phyloP scores from a whole-genome alignment of 2,329 filamentous ascomycete genomes.

The Pseudomassariella vexata region DNA sequence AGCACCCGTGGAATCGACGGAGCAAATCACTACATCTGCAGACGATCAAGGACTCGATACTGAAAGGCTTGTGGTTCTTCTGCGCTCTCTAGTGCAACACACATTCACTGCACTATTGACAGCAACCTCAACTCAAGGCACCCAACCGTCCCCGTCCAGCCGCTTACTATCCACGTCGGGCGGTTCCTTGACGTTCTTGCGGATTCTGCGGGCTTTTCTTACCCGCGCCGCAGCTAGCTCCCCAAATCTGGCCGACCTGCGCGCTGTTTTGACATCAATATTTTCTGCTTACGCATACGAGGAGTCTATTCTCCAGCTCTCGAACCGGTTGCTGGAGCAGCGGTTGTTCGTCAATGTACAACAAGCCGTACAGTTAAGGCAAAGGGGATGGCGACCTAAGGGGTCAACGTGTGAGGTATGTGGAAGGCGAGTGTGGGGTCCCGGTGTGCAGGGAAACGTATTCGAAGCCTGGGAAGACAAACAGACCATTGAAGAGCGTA shows the following conservation, averaged over 20 bases:
- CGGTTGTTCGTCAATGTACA: constrained; percentile 82
- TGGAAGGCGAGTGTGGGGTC: constrained; percentile 78
- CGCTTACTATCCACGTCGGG: constrained; percentile 28
- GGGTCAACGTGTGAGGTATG: constrained; percentile 87
- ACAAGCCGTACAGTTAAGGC: constrained; percentile 66
- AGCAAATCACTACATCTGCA: constrained; percentile 8
- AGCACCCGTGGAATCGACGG: constrained; percentile 12
- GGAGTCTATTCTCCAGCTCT: constrained; percentile 77
- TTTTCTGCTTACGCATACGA: constrained; percentile 96
- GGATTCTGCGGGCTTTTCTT: constrained; percentile 83
- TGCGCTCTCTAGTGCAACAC: constrained; percentile 80
- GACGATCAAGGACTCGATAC: constrained; percentile 38
- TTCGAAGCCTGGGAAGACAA: constrained; percentile 78
- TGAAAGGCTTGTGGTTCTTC: constrained; percentile 56
- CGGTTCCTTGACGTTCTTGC: constrained; percentile 74
- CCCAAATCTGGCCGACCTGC: constrained; percentile 80
- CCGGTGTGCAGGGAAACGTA: constrained; percentile 69
- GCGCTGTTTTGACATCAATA: constrained; percentile 78
- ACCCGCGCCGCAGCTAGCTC: constrained; percentile 74
- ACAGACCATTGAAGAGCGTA: constrained; percentile 40
- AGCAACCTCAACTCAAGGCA: constrained; percentile 55
- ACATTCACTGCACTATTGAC: constrained; percentile 83
- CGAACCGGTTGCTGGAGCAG: constrained; percentile 80
- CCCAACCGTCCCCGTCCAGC: constrained; percentile 21
- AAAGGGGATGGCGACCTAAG: constrained; percentile 82